Conservation (phyloP, 2,329 filamentous ascomycete species). For the Phialophora macrospora region DNA sequence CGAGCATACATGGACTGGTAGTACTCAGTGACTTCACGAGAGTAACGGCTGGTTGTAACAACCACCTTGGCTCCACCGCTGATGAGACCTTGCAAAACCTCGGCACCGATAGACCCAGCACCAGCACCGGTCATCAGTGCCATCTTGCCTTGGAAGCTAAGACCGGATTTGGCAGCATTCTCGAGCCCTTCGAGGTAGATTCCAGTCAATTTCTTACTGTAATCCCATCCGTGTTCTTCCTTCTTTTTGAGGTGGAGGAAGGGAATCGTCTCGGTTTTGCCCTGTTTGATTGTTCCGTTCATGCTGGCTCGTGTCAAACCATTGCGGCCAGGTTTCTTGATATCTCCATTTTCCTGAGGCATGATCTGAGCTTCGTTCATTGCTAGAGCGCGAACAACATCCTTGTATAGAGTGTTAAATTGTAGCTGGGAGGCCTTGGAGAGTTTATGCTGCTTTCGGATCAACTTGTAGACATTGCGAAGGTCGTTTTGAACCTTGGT, state of each 20-base stretch:
- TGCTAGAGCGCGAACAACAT: slow-evolving; percentile 88
- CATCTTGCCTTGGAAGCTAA: slow-evolving; percentile 93
- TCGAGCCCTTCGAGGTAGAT: slow-evolving; percentile 91
- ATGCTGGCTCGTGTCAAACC: slow-evolving; percentile 51
- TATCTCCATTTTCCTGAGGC: slow-evolving; percentile 74
- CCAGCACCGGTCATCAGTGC: slow-evolving; percentile 98
- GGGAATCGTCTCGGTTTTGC: slow-evolving; percentile 95
- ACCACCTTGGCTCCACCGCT: slow-evolving; percentile 96
- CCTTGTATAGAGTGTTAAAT: slow-evolving; percentile 92
- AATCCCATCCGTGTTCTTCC: slow-evolving; percentile 93
- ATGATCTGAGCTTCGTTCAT: slow-evolving; percentile 99
- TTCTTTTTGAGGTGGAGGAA: slow-evolving; percentile 97
- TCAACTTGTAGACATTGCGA: slow-evolving; percentile 94
- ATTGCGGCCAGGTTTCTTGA: slow-evolving; percentile 62
- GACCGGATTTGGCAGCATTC: slow-evolving; percentile 81
- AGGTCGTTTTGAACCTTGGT: slow-evolving; percentile 98
- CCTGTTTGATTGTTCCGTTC: slow-evolving; percentile 67
- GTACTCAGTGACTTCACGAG: slow-evolving; percentile 96
- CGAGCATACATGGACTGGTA: slow-evolving; percentile 98
- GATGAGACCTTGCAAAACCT: slow-evolving; percentile 93
- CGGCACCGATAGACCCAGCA: slow-evolving; percentile 95
- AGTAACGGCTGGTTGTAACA: slow-evolving; percentile 96
- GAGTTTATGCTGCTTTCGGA: slow-evolving; percentile 96
- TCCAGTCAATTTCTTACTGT: slow-evolving; percentile 97
- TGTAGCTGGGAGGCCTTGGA: slow-evolving; percentile 95